Conservation (phyloP, 2,329 filamentous ascomycete genomes). For the Hymenoscyphus fructigenus region DNA sequence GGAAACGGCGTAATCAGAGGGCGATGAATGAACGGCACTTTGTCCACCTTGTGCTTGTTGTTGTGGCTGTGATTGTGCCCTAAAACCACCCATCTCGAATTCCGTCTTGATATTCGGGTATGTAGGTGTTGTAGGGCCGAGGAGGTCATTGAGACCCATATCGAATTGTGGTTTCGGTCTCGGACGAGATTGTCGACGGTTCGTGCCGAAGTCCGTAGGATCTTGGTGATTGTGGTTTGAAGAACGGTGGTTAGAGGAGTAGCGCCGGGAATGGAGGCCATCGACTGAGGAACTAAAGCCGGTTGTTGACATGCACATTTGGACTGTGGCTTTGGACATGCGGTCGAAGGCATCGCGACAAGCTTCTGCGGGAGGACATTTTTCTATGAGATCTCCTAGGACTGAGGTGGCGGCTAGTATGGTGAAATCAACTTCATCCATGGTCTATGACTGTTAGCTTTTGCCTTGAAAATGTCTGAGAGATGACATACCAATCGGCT, state of each 20-base stretch:
- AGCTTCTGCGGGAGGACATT: slow-evolving; percentile 91
- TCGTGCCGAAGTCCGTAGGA: slow-evolving; percentile 17
- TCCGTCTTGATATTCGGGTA: slow-evolving; percentile 21
- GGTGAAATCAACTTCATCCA: slow-evolving; percentile 98
- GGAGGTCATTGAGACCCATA: slow-evolving; percentile 37
- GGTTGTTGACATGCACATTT: slow-evolving; percentile 85
- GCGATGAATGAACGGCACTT: slow-evolving; percentile 9
- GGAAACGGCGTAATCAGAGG: slow-evolving; percentile 29
- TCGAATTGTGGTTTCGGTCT: slow-evolving; percentile 35
- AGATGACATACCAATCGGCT: slow-evolving; percentile 70
- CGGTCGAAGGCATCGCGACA: slow-evolving; percentile 93
- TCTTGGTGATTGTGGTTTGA: background rate
- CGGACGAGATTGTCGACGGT: slow-evolving; percentile 21
- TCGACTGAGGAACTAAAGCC: slow-evolving; percentile 34
- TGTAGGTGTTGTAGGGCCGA: slow-evolving; percentile 17
- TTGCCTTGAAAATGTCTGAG: slow-evolving; percentile 12
- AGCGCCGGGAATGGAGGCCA: slow-evolving; percentile 27
- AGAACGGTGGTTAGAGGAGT: slow-evolving; percentile 13
- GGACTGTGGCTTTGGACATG: slow-evolving; percentile 91
- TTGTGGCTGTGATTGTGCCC: slow-evolving; percentile 8
- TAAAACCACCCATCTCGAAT: slow-evolving; percentile 18
- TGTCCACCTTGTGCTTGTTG: background rate
- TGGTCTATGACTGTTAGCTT: slow-evolving; percentile 52
- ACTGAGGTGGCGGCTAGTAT: slow-evolving; percentile 91
- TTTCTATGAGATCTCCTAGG: slow-evolving; percentile 85